Percentiles rank a stretch among this genome's conserved stretches.
phyloP scores from a whole-genome alignment of 2,329 filamentous ascomycete genomes.

The Cladosporium sp. region DNA sequence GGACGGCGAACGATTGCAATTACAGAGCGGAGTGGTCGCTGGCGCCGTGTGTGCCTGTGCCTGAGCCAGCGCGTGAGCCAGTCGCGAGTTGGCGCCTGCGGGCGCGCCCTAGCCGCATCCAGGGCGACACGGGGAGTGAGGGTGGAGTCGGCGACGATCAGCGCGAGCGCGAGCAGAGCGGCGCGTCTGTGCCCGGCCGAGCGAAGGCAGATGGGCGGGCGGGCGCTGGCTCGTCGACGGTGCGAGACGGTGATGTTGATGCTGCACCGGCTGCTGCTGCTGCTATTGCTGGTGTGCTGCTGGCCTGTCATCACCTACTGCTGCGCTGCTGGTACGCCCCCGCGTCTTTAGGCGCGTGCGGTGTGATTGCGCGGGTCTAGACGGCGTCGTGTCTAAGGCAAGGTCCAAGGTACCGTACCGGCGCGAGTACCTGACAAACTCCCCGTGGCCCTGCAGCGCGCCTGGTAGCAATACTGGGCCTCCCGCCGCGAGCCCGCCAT shows the following conservation, averaged over 20 bases:
- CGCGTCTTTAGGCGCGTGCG: not conserved
- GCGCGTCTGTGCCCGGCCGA: not conserved
- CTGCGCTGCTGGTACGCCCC: not conserved
- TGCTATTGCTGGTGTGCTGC: not conserved
- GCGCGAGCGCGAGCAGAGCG: not conserved
- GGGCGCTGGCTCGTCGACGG: not conserved
- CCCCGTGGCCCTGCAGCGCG: conserved; percentile 5
- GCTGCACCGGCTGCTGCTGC: not conserved
- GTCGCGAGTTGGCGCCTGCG: conserved; percentile 1
- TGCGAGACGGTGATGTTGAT: not conserved
- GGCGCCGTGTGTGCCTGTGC: too few species aligned
- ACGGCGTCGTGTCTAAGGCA: not conserved
- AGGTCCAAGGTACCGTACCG: too few species aligned
- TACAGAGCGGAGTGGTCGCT: not conserved
- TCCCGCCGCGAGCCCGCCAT: not conserved
- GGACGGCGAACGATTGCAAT: not conserved
- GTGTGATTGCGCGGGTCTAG: not conserved
- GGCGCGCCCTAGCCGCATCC: not conserved
- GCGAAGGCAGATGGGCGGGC: not conserved
- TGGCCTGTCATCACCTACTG: not conserved
- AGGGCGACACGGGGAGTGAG: not conserved
- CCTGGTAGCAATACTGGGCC: not conserved
- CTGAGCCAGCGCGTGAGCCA: too few species aligned
- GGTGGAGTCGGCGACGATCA: conserved; percentile 6
- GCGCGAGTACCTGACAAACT: not conserved